phyloP scores from a whole-genome alignment of 176 grass and related monocot species.

The Oryza coarctata region DNA sequence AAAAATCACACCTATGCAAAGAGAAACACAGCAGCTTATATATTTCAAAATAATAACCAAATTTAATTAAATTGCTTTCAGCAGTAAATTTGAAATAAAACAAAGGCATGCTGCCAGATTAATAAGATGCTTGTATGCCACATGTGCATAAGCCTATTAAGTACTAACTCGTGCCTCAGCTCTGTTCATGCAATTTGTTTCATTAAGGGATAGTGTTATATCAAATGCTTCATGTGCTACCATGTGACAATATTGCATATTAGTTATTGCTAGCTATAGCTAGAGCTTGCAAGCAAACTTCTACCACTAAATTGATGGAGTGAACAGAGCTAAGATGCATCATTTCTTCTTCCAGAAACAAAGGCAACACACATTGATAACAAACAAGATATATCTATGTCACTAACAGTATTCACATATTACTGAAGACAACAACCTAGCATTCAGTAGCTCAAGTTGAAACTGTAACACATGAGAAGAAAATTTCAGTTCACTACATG shows the following conservation, averaged over 20 bases:
- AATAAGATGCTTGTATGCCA: neutral
- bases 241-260: neutral
- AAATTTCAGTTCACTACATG: neutral
- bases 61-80: slow-evolving; percentile 10
- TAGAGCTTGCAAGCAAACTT: slow-evolving; percentile 11
- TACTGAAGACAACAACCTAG: neutral
- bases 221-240: neutral
- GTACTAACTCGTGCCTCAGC: neutral
- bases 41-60: slow-evolving; percentile 12
- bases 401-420: neutral
- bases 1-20: neutral
- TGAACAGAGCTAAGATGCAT: neutral
- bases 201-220: neutral
- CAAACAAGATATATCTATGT: neutral
- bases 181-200: neutral
- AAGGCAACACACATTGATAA: neutral
- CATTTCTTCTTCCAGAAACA: neutral
- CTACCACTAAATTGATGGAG: neutral
- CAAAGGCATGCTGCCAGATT: neutral
- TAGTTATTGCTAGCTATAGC: neutral
- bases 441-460: neutral
- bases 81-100: neutral
- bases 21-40: neutral
- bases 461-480: neutral
- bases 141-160: neutral